phyloP scores from a whole-genome alignment of 2,329 filamentous ascomycete genomes.

The Camillea tinctor region DNA sequence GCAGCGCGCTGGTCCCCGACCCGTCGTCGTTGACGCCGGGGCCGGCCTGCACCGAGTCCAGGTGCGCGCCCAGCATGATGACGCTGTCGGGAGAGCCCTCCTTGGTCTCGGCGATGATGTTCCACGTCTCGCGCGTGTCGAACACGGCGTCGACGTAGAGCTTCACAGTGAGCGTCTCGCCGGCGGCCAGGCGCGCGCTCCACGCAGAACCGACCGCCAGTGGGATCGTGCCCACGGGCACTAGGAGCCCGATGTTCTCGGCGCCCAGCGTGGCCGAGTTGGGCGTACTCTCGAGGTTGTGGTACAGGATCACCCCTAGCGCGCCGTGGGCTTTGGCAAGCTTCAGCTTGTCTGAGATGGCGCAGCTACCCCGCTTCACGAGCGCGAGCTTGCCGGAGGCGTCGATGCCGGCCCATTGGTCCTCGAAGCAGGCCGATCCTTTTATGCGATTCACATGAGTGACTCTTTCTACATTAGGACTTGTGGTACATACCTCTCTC shows the following conservation, averaged over 20 bases:
- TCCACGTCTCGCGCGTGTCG: constrained; percentile 39
- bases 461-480: too few species aligned
- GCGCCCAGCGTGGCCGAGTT: constrained; percentile 53
- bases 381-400: constrained; percentile 44
- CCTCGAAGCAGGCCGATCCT: constrained; percentile 41
- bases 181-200: constrained; percentile 33
- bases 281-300: constrained; percentile 52
- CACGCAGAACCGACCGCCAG: constrained; percentile 37
- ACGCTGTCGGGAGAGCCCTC: constrained; percentile 42
- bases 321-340: constrained; percentile 43
- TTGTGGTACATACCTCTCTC: constrained; percentile 21
- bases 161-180: constrained; percentile 35
- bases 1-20: constrained; percentile 37
- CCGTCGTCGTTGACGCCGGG: constrained; percentile 44
- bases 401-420: constrained; percentile 45
- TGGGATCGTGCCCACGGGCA: constrained; percentile 38
- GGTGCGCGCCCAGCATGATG: constrained; percentile 42
- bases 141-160: constrained; percentile 38
- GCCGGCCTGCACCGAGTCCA: constrained; percentile 40
- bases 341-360: constrained; percentile 43
- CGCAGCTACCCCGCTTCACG: constrained; percentile 44
- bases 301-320: constrained; percentile 55
- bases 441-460: neutral
- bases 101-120: constrained; percentile 44
- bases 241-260: constrained; percentile 35